A percentile compares a stretch with the other conserved stretches of the same genome.
Conservation (phyloP, 2,329 filamentous ascomycete genomes). For the Huntiella savannae region DNA sequence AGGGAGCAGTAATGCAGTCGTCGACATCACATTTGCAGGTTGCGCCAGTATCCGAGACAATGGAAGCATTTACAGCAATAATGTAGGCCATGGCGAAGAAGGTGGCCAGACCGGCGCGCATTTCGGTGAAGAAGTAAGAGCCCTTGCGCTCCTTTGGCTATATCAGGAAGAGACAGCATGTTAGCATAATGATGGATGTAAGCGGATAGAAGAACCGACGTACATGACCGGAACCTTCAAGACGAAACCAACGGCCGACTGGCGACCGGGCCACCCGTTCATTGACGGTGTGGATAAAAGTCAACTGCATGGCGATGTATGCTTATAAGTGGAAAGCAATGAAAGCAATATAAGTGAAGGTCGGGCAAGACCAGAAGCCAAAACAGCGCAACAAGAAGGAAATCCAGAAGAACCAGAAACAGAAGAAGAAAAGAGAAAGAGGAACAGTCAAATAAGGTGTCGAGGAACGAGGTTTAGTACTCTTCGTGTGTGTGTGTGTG, state of each 20-base stretch:
- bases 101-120: conserved; percentile 65
- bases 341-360: conserved; percentile 3
- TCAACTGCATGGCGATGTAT: conserved; percentile 36
- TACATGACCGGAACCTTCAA: conserved; percentile 70
- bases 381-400: conserved; percentile 11
- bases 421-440: conserved; percentile 2
- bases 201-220: conserved; percentile 19
- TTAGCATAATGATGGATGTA: background rate
- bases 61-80: conserved; percentile 32
- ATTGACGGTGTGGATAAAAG: conserved; percentile 30
- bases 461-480: no score
- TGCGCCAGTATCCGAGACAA: conserved; percentile 46
- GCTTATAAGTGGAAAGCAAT: conserved; percentile 17
- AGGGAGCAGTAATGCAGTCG: conserved; percentile 14
- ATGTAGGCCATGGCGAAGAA: conserved; percentile 48
- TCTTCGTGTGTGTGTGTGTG: no score
- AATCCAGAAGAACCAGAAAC: background rate
- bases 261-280: conserved; percentile 40
- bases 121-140: conserved; percentile 63
- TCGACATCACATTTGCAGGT: conserved; percentile 46
- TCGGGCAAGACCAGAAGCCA: background rate
- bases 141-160: conserved; percentile 53
- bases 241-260: conserved; percentile 55
- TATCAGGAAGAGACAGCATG: background rate
- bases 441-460: background rate